phyloP scores from a whole-genome alignment of 768 basidiomycete genomes.

The Macrocybe gigantea region DNA sequence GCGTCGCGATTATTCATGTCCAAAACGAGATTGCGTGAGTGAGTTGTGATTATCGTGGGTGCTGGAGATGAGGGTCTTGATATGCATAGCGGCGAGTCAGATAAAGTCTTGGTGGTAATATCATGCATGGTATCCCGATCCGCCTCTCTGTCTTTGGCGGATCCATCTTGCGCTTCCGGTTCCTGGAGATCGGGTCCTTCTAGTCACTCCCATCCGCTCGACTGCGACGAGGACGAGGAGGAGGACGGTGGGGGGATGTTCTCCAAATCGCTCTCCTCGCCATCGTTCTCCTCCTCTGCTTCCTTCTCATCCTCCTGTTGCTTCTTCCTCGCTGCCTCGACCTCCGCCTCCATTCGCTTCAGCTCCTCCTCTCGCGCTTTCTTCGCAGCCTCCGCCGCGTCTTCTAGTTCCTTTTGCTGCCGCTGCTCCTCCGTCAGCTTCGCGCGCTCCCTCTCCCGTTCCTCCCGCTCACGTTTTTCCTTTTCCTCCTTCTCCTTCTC shows the following conservation, averaged over 20 bases:
- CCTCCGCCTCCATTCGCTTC: constrained; percentile 17
- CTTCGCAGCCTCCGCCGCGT: constrained; percentile 24
- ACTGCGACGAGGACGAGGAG: no score
- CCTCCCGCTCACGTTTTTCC: constrained; percentile 39
- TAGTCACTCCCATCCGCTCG: constrained; percentile 10
- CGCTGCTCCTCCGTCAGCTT: constrained; percentile 17
- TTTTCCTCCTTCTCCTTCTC: constrained; percentile 48
- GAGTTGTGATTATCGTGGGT: constrained; percentile 1
- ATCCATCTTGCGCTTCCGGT: background rate
- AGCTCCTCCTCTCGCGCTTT: constrained; percentile 14
- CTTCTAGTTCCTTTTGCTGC: constrained; percentile 7
- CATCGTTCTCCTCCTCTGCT: constrained; percentile 23
- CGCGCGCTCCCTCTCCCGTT: constrained; percentile 19
- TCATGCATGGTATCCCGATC: constrained; percentile 10
- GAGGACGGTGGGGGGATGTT: constrained; percentile 23
- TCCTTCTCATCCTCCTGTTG: constrained; percentile 8
- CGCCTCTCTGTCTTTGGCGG: background rate
- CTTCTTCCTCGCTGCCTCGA: constrained; percentile 17
- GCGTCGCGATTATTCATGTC: background rate
- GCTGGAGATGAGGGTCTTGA: background rate
- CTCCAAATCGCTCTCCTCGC: constrained; percentile 36
- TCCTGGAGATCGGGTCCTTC: constrained; percentile 4
- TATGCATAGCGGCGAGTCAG: no score
- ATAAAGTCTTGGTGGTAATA: constrained; percentile 6
- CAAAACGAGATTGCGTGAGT: constrained; percentile 9